Base-by-base conservation (phyloP, 208 protist genomes). In the Zelonia costaricensis region DNA sequence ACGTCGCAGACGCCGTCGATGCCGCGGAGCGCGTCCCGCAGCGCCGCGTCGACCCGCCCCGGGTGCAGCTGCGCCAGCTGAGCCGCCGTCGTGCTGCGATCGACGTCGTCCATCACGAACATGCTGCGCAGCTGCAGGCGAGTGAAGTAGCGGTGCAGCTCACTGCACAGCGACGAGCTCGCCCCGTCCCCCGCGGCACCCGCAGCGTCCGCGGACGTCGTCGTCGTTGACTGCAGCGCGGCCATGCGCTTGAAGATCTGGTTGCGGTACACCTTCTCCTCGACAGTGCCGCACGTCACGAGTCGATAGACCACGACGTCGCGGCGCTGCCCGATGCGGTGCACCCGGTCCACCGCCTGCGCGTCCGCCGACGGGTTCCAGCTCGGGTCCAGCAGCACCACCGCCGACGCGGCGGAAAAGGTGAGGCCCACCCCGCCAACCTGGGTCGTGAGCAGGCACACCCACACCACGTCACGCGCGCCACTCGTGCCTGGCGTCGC, bases 201-300 rank as follows among this genome's bases (percentile, higher is more conserved):
- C 1, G 1, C 40, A 18, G 36, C 16, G 5, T 51, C 39, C 27
- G 16, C 33, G 35, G 47, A 1, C 4, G 36, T 23, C 1, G 30
- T 40, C 8, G 38, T 22, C 40, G 69, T 80, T 4, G 74, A 69
- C 65, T 94, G 85, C 61, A 73, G 70, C 7, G 88, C 82, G 8
- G 88, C 85, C 72, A 88, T 92, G 35, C 87, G 80, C 65, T 99
- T 99, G 74, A 97, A 98, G 0, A 99, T 85, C 74, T 99, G 97
- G 56, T 98, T 95, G 51, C 98, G 93, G 74, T 99, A 99, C 16
- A 99, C 90, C 67, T 99, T 98, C 74, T 99, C 98, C 82, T 99
- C 98, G 25, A 99, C 94, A 12, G 97, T 98, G 13, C 88, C 90
- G 45, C 97, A 92, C 3, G 96, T 98, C 8, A 99, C 79, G 27